Conservation (phyloP, 1,139 yeast species). For the Geotrichum siamense region DNA sequence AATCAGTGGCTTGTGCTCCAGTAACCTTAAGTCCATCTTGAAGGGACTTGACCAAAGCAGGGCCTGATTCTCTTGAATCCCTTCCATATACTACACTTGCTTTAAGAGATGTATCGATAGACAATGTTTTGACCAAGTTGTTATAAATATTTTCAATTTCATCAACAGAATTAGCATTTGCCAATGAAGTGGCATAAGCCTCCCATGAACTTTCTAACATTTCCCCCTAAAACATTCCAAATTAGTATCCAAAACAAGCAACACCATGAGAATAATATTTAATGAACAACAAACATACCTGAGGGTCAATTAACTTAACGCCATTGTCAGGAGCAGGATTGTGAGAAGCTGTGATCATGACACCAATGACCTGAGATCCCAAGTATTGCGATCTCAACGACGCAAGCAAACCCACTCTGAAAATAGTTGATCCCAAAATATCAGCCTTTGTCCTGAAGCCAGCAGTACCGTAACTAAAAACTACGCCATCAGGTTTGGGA, state of each 20-base stretch:
- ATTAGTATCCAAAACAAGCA: background rate
- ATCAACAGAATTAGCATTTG: constrained; percentile 49
- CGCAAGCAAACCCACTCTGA: constrained; percentile 78
- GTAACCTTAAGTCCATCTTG: constrained; percentile 56
- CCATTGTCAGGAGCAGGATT: constrained; percentile 95
- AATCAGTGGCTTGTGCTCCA: constrained; percentile 45
- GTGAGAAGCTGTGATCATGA: constrained; percentile 96
- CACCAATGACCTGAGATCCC: constrained; percentile 57
- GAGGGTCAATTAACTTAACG: constrained; percentile 90
- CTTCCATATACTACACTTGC: constrained; percentile 49
- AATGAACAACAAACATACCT: constrained; percentile 19
- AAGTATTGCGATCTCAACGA: constrained; percentile 67
- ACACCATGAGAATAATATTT: background rate
- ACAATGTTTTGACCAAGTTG: constrained; percentile 33
- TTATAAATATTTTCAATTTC: constrained; percentile 34
- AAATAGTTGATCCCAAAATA: constrained; percentile 72
- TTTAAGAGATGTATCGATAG: constrained; percentile 38
- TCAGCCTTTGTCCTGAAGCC: constrained; percentile 82
- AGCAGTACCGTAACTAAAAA: constrained; percentile 83
- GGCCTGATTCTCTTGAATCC: constrained; percentile 60
- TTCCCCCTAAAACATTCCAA: constrained; percentile 48
- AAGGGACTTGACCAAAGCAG: constrained; percentile 54
- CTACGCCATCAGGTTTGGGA: constrained; percentile 43
- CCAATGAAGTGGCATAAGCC: constrained; percentile 65
- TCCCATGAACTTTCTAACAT: constrained; percentile 91